Evolutionary conservation across 768 basidiomycete genomes (phyloP), one percentile per base, ranked within the genome.

Genomic region (Hebeloma cylindrosporum): DNA sequence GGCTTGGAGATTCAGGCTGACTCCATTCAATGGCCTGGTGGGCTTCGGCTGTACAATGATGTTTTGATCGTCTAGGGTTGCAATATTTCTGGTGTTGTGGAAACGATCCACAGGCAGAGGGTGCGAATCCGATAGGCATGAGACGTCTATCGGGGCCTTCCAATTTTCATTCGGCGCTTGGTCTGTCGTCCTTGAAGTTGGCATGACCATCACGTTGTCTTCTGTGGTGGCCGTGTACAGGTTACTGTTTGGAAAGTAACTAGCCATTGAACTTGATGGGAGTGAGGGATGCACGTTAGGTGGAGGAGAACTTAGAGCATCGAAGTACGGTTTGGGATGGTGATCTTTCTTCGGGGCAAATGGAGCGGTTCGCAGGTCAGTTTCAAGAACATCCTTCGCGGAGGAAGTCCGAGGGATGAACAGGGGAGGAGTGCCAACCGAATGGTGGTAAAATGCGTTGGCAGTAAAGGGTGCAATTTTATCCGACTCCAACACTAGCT

Each of bases 41-140:
- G 60, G 60, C 30, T 56, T 56, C 4, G 60, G 60, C 30, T 61
- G 60, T 18, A 47, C 30, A n/a, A 56, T 48, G 40, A 16, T 49
- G 41, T 26, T 7, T 34, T 39, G 10, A 31, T 26, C 13, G 42
- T 20, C 14, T 39, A 17, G 31, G 43, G 28, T 17, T n/a, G n/a
- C n/a, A n/a, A 39, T 17, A 23, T 29, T 36, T 14, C 9, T 21
- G 14, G 21, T 10, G 9, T 17, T n/a, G 14, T 23, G 29, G 28
- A 23, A 20, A 22, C 32, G 18, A 30, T 30, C 36, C 7, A 43
- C 16, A 22, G 21, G 9, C 20, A 20, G 17, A 27, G 41, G 34
- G 17, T 33, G 34, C 9, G 30, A 32, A 6, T 32, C 29, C 18
- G 34, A 21, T 13, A 44, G 33, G n/a, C 38, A 25, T 7, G 42